Evolutionary conservation across 805 yeast genomes (phyloP), one percentile per base, ranked within the genome.

Genomic region (Schwanniomyces occidentalis): DNA sequence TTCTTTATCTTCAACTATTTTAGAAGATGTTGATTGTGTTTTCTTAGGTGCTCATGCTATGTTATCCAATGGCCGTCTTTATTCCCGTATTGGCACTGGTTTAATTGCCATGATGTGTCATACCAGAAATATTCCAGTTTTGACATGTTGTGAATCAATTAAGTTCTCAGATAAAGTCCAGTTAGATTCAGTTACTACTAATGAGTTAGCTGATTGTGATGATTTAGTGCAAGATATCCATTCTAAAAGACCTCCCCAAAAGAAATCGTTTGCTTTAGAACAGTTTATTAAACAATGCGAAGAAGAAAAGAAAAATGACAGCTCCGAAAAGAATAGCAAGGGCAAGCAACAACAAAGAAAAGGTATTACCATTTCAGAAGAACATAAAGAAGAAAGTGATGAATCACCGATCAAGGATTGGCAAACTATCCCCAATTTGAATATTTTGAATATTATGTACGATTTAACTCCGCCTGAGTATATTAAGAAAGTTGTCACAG

Each of bases 21-120:
- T 93, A 49, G 85, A 82, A 48, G 89, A 86, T 57, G 91, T 93
- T 21, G 93, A 93, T 49, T 83, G 85, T 46, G 95, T 93, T 5
- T 84, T 93, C 58, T 69, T 93, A 22, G 99, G 99, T 10, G 98
- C 98, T 0, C 98, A 93, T 56, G 95, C 97, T 20, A 89, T 93
- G 86, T 73, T 93, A 38, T 88, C 97, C 6, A 93, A 93, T 55
- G 99, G 99, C 1, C 78, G 89, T 56, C 71, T 93, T 37, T 89
- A 86, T 55, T 85, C 97, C 2, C 77, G 99, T 42, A 97, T 88
- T 12, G 99, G 99, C 15, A 83, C 97, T 6, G 96, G 97, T 1
- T 68, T 90, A 63, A 77, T 93, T 29, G 95, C 98, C 6, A 86
- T 91, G 87, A 78, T 85, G 63, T 90, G 95, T 16, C 82, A 85